phyloP scores from a whole-genome alignment of 306 rosid species.

The Trifolium subterraneum region DNA sequence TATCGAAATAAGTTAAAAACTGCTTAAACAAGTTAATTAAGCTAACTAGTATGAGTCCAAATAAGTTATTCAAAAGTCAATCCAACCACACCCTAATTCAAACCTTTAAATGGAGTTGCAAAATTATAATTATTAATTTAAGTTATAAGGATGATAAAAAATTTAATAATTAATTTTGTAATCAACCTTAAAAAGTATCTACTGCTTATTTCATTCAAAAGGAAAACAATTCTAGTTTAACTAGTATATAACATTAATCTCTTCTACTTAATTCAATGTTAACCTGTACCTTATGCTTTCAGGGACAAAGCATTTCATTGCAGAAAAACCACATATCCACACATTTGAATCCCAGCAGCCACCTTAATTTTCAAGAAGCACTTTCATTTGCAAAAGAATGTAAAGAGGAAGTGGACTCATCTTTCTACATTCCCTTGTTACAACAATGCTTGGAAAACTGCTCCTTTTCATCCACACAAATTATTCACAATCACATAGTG shows the following conservation, averaged over 20 bases:
- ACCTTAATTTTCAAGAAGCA: constrained; percentile 64
- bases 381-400: constrained; percentile 53
- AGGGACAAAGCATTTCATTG: constrained; percentile 59
- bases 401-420: constrained; percentile 45
- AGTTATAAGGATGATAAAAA: background rate
- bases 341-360: constrained; percentile 47
- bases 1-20: background rate
- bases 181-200: background rate
- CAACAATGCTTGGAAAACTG: constrained; percentile 62
- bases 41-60: background rate
- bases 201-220: background rate
- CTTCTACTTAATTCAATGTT: background rate
- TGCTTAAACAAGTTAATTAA: no score
- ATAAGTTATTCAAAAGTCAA: background rate
- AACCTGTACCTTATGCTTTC: constrained; percentile 40
- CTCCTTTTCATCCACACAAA: constrained; percentile 51
- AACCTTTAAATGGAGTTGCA: background rate
- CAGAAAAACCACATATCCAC: constrained; percentile 58
- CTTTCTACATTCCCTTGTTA: constrained; percentile 62
- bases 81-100: background rate
- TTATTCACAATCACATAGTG: constrained; percentile 69
- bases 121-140: background rate
- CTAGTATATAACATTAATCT: background rate
- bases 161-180: background rate
- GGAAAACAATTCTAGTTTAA: background rate